These are phyloP conservation scores for Rhodomyrtus tomentosa DNA, from an alignment of 345 rosid species.

Conservation along the genomic window DNA sequence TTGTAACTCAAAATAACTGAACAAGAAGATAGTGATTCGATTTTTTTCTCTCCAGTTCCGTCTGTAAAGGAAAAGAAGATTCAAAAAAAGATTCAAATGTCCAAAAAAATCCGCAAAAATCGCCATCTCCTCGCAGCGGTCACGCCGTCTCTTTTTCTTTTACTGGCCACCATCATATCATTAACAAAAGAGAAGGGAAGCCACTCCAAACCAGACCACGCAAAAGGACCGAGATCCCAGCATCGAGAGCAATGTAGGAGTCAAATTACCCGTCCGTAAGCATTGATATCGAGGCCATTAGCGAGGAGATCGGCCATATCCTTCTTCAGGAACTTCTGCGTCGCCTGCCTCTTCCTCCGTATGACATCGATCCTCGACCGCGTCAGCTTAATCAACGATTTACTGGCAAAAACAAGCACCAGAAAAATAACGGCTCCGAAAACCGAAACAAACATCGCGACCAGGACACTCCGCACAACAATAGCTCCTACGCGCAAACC, in stretches of 20 bases:
- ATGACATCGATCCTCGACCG: slow-evolving; percentile 85
- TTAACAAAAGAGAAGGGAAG: not conserved
- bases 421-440: not conserved
- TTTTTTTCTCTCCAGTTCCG: not conserved
- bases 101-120: not conserved
- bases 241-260: not conserved
- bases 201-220: not conserved
- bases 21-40: not conserved
- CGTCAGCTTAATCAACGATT: slow-evolving; percentile 63
- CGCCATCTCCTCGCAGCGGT: not conserved
- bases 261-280: slow-evolving; percentile 54
- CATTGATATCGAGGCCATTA: slow-evolving; percentile 77
- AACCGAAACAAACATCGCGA: not conserved
- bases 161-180: not conserved
- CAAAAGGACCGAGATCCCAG: not conserved
- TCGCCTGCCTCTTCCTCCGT: slow-evolving; percentile 74
- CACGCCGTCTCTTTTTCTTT: not conserved
- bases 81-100: not conserved
- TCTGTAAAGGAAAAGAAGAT: not conserved
- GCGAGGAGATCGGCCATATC: slow-evolving; percentile 85
- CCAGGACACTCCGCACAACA: not conserved
- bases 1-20: not conserved
- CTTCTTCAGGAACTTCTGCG: slow-evolving; percentile 71
- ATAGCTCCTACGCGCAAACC: not conserved
- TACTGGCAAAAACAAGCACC: slow-evolving; percentile 26